A percentile compares a stretch with the other conserved stretches of the same genome.
Evolutionary conservation across 2,329 filamentous ascomycete genomes (phyloP).

Genomic region (Myotisia sp.): DNA sequence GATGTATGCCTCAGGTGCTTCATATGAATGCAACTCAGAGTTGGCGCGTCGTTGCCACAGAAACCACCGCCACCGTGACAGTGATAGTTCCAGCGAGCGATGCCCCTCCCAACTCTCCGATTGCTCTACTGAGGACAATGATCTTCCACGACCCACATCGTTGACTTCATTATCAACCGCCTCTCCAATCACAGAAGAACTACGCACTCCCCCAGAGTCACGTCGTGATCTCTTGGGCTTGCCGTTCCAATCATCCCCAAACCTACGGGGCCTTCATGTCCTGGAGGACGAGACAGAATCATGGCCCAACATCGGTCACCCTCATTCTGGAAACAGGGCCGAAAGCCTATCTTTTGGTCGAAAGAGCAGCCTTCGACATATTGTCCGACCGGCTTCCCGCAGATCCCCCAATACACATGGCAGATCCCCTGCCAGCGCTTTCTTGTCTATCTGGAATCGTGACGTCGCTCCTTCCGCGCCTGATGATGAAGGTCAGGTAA

Average conservation of each 20-base stretch:
- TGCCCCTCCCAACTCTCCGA: constrained; percentile 6
- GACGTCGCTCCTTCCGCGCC: constrained; percentile 31
- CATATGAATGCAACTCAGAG: neutral
- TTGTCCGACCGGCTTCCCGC: constrained; percentile 26
- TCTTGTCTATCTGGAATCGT: constrained; percentile 40
- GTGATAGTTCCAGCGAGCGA: constrained; percentile 2
- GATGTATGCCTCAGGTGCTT: neutral
- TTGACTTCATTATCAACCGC: constrained; percentile 32
- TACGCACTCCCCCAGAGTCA: constrained; percentile 28
- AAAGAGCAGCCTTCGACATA: constrained; percentile 22
- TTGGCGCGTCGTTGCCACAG: neutral
- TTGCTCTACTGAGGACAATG: constrained; percentile 13
- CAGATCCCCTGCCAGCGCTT: constrained; percentile 45
- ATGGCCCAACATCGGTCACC: constrained; percentile 23
- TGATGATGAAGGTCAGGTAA: constrained; percentile 53
- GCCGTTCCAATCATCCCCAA: constrained; percentile 25
- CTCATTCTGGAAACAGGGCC: constrained; percentile 21
- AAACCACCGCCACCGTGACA: neutral
- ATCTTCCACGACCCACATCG: constrained; percentile 27
- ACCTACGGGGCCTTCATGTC: constrained; percentile 24
- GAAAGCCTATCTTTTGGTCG: constrained; percentile 23
- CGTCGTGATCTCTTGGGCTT: constrained; percentile 24
- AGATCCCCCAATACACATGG: constrained; percentile 38
- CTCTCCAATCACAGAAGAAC: constrained; percentile 28
- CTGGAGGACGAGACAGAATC: constrained; percentile 26